Conservation (phyloP, 495 filamentous ascomycete species). For the Podospora australis region DNA sequence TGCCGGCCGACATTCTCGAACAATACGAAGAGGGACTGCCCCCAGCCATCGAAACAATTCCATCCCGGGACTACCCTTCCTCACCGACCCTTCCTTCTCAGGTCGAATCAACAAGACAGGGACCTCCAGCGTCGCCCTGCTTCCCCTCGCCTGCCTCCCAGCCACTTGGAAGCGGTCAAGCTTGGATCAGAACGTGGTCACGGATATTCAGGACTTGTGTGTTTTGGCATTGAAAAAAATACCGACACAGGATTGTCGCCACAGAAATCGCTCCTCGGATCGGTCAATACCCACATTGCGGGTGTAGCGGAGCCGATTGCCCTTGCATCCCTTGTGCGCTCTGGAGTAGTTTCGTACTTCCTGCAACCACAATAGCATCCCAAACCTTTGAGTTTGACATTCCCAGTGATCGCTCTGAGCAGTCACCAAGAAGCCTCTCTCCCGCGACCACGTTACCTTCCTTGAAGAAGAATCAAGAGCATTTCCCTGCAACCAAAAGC, state of each 20-base stretch:
- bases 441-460: no score
- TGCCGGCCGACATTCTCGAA: not conserved
- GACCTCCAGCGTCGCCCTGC: no score
- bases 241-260: not conserved
- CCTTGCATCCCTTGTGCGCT: not conserved
- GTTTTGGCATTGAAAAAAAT: slow-evolving; percentile 1
- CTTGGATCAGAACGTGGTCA: not conserved
- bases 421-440: not conserved
- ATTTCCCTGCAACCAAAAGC: no score
- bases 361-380: no score
- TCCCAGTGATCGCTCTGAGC: not conserved
- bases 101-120: not conserved
- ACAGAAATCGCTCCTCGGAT: slow-evolving; percentile 3
- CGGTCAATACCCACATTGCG: slow-evolving; percentile 3
- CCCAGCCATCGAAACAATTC: no score
- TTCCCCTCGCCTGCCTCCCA: no score
- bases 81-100: not conserved
- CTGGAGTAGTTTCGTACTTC: no score
- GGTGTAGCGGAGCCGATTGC: slow-evolving; percentile 1
- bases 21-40: no score
- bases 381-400: no score
- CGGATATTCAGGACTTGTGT: not conserved
- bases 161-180: not conserved
- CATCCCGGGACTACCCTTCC: not conserved
- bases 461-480: no score